These are phyloP conservation scores for Coemansia sp. DNA, from an alignment of 192 early-diverging fungal genomes.

Conservation along the genomic window DNA sequence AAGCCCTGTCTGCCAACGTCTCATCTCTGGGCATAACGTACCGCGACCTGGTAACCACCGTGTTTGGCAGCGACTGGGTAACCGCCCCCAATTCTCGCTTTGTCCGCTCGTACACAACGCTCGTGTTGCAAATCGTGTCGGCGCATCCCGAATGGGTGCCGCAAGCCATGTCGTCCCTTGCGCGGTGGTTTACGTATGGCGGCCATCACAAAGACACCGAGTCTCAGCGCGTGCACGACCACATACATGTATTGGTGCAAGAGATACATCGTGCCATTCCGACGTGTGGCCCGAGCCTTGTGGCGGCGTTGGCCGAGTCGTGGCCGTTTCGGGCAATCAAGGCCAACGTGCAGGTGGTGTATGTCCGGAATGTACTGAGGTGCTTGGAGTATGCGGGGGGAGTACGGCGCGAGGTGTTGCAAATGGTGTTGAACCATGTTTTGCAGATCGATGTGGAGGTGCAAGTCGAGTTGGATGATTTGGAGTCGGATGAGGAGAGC, in stretches of 20 bases:
- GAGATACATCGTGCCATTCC: conserved; percentile 38
- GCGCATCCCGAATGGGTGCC: too few relatives aligned
- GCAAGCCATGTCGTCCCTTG: too few relatives aligned
- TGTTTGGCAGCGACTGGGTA: too few relatives aligned
- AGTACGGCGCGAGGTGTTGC: conserved; percentile 68
- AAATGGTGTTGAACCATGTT: conserved; percentile 76
- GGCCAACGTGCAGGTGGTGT: conserved; percentile 28
- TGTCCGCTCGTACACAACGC: too few relatives aligned
- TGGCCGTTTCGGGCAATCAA: conserved; percentile 32
- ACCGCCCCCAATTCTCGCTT: too few relatives aligned
- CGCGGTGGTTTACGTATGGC: too few relatives aligned
- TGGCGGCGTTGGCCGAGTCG: conserved; percentile 16
- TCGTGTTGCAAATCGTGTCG: too few relatives aligned
- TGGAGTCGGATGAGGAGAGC: conserved; percentile 48
- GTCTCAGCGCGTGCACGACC: background rate
- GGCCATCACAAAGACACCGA: too few relatives aligned
- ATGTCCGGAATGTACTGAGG: conserved; percentile 69
- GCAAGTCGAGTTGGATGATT: conserved; percentile 85
- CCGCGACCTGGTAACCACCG: too few relatives aligned
- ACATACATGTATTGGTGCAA: conserved; percentile 22
- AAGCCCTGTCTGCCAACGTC: too few relatives aligned
- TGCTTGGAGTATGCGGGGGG: conserved; percentile 76
- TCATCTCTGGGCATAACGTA: too few relatives aligned
- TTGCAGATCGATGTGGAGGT: conserved; percentile 92
- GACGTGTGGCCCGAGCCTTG: conserved; percentile 36